phyloP scores from a whole-genome alignment of 2,329 filamentous ascomycete genomes.

The Epichloe amarillans region DNA sequence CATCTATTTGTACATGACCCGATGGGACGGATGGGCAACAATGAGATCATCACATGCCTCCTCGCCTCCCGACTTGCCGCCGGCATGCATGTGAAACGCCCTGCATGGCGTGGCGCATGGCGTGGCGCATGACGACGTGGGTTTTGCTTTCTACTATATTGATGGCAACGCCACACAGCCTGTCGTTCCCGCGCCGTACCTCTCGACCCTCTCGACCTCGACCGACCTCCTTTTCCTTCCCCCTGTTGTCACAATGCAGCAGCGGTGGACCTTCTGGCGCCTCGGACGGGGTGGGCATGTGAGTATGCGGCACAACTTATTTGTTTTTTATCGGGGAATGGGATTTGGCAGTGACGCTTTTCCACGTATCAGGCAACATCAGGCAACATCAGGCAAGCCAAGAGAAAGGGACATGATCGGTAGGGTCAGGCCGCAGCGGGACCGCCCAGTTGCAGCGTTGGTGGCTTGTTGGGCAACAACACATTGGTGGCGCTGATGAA shows the following conservation, averaged over 20 bases:
- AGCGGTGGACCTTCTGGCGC: neutral
- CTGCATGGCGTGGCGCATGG: neutral
- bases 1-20: neutral
- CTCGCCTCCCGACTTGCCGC: neutral
- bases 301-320: too few species aligned
- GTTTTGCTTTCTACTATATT: neutral
- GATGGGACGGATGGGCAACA: neutral
- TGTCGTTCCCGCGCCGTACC: neutral
- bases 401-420: too few species aligned
- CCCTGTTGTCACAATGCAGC: neutral
- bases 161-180: too few species aligned
- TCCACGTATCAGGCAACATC: too few species aligned
- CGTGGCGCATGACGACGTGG: neutral
- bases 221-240: neutral
- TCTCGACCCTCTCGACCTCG: neutral
- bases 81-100: conserved; percentile 2
- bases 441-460: neutral
- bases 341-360: too few species aligned
- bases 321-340: neutral
- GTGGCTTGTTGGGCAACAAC: conserved; percentile 8
- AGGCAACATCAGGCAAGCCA: too few species aligned
- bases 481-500: conserved; percentile 5
- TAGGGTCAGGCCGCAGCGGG: neutral
- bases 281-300: neutral
- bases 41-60: conserved; percentile 1